A percentile compares a stretch with the other conserved stretches of the same genome.
phyloP scores from a whole-genome alignment of 148 eudicot species.

The Vaccinium vitisidaea region DNA sequence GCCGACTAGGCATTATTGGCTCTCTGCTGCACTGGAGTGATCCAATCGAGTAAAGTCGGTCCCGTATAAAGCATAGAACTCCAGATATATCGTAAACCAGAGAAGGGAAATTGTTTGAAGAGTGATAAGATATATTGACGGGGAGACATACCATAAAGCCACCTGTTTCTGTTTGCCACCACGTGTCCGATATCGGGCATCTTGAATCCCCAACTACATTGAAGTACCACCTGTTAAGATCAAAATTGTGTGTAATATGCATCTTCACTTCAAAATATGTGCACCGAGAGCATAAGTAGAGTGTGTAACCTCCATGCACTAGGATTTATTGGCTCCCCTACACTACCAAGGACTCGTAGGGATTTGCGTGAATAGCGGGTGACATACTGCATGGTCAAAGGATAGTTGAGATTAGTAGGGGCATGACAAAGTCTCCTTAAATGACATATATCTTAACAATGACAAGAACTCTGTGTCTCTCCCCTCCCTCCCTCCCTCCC shows the following conservation, averaged over 20 bases:
- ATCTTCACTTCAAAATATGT: conserved; percentile 8
- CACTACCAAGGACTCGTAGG: conserved; percentile 94
- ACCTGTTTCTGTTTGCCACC: conserved; percentile 99
- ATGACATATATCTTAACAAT: neutral
- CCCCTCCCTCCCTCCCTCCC: neutral
- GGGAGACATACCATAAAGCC: conserved; percentile 76
- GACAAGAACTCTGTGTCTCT: neutral
- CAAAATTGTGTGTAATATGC: neutral
- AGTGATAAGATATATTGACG: neutral
- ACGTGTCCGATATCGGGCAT: conserved; percentile 97
- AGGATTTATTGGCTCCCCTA: conserved; percentile 99
- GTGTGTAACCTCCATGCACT: conserved; percentile 91
- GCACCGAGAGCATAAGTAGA: neutral
- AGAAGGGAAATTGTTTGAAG: neutral
- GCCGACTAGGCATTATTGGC: neutral
- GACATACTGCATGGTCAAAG: conserved; percentile 59
- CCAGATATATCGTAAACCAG: neutral
- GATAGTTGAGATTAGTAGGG: conserved; percentile 7
- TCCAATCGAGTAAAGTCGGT: neutral
- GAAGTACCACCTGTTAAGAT: conserved; percentile 71
- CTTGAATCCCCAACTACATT: conserved; percentile 88
- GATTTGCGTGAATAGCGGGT: conserved; percentile 95
- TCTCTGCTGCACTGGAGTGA: neutral
- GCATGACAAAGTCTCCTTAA: neutral
- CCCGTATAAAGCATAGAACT: neutral